Base-by-base conservation (phyloP, 495 filamentous ascomycete genomes). In the Penicillium crystallinum region DNA sequence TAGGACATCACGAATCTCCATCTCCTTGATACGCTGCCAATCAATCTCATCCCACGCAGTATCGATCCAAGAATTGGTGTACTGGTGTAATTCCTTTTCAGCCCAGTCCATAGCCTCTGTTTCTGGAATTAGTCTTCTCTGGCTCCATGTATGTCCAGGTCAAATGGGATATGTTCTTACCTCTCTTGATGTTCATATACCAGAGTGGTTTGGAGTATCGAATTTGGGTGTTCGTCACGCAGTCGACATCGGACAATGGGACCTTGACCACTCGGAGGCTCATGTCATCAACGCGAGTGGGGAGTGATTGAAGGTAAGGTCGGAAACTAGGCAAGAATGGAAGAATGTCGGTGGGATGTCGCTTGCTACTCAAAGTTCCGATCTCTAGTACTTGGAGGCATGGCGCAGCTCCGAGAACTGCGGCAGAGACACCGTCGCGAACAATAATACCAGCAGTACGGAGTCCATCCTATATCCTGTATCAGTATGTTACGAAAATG, bases 1-100 rank as follows among this genome's bases (percentile, higher is more conserved):
- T 3, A 91, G 72, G 39, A 88, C 75, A 49, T 92, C 87, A 45
- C 88, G 82, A 43, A 93, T 72, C 30, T 79, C 74, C 54, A 97
- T 69, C 61, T 87, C 89, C 67, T 86, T 90, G 62, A 97, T 83
- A 51, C 81, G 81, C 23, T 75, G 74, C 73, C 89, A 89, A 65
- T 95, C 91, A 37, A 91, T 70, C 68, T 98, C 95, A 56, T 91
- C 81, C 91, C 92, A 97, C 37, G 80, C 75, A 21, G 81, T 67
- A 21, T 73, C 74, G 15, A 77, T 78, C 90, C 93, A 97, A 1
- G 83, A 82, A 15, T 70, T 68, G 62, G 79, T 85, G 5, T 88
- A 73, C 12, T 79, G 71, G 17, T 72, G 66, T 23, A 96, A 71
- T 45, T 85, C 81, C 22, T 85, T 82, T 55, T 86, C 71, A 6